Base-by-base conservation (phyloP, 176 grass and related monocot species). In the Ananas comosus region DNA sequence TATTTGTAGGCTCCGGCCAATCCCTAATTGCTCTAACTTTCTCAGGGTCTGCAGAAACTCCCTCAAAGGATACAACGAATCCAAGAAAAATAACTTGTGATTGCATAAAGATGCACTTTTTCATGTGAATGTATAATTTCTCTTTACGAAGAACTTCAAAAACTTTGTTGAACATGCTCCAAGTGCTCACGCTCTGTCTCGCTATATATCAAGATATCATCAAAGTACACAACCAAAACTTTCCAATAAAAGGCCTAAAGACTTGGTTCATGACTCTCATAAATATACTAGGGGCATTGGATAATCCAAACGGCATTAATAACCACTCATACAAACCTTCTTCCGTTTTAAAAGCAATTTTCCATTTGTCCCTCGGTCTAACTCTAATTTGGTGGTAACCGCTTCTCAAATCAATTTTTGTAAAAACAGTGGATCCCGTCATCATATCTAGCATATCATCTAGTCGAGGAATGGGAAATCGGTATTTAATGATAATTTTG, bases 251-350 rank as follows among this genome's bases (percentile, higher is more conserved):
- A 4, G 16, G 29, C 29, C 10, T 51, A 9, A 59, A 5, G 3
- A 72, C 48, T 19, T 72, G 70, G 14, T 72, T 72, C 70, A 72
- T 72, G 9, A 72, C 17, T 2, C 17, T 1, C 70, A 72, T 72
- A 27, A 72, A 72, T 2, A 25, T 72, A 8, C 17, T 72, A 2
- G 71, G 71, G 0, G 51, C 53, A 18, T 74, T 74, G n/a, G 71
- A 74, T 4, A 74, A 12, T 1, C 48, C 48, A 13, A 71, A 71
- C 1, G 29, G 29, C 3, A 33, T 33, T 33, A 33, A 2, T 33
- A 33, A 33, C 29, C 29, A 33, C 29, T 33, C 3, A 33, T 33
- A 33, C 29, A 33, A 33, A 33, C 3, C 29, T 5, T 33, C 3
- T 33, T 33, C 4, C 21, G 21, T 74, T 13, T 74, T 74, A n/a